Evolutionary conservation across 257 asterid genomes (phyloP).

Genomic region (Solanum lignicaule): DNA sequence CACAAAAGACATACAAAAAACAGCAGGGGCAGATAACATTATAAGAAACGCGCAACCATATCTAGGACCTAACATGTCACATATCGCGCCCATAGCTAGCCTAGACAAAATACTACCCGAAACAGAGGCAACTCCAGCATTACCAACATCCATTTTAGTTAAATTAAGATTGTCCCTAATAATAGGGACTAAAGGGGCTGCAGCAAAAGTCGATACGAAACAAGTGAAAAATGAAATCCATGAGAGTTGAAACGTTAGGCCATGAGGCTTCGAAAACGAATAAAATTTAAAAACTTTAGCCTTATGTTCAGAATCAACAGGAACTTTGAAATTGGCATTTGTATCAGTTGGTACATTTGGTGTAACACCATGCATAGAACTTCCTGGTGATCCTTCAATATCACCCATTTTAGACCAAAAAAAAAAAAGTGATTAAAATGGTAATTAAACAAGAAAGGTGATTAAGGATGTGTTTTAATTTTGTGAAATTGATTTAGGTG

Average conservation of each 20-base stretch:
- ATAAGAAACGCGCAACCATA: slow-evolving; percentile 24
- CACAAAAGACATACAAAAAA: slow-evolving; percentile 28
- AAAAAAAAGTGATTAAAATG: neutral
- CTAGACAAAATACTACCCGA: slow-evolving; percentile 24
- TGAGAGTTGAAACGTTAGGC: slow-evolving; percentile 21
- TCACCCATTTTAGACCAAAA: neutral
- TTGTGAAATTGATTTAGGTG: neutral
- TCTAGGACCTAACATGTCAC: slow-evolving; percentile 21
- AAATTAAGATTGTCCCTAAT: slow-evolving; percentile 22
- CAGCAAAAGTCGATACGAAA: slow-evolving; percentile 23
- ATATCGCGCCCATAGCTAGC: slow-evolving; percentile 20
- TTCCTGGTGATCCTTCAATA: slow-evolving; percentile 11
- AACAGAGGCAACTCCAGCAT: slow-evolving; percentile 27
- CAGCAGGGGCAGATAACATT: slow-evolving; percentile 16
- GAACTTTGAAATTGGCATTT: slow-evolving; percentile 10
- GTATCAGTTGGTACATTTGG: slow-evolving; percentile 20
- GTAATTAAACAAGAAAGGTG: neutral
- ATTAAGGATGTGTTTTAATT: neutral
- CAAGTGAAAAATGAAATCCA: slow-evolving; percentile 19
- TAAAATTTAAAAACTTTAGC: slow-evolving; percentile 12
- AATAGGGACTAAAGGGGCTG: slow-evolving; percentile 21
- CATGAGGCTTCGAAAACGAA: slow-evolving; percentile 20
- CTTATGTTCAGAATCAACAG: slow-evolving; percentile 25
- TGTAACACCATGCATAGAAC: slow-evolving; percentile 69
- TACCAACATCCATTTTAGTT: slow-evolving; percentile 13